Conservation (phyloP, 441 rosid species). For the Croton setiger region DNA sequence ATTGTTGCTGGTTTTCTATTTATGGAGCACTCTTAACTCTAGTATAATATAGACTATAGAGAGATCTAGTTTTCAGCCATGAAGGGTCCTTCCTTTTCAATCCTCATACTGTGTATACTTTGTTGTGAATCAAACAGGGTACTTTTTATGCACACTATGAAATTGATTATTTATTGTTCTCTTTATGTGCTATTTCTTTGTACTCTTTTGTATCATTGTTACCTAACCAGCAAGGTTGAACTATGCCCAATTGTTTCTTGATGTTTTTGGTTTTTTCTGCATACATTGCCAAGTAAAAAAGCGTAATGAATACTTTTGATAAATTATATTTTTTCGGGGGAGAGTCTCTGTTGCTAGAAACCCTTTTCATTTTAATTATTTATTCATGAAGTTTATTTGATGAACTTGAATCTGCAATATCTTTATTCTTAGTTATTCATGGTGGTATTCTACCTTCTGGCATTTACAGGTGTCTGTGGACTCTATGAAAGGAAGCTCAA, state of each 20-base stretch:
- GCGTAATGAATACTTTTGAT: no score
- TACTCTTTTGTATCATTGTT: no score
- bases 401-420: neutral
- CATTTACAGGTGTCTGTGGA: slow-evolving; percentile 68
- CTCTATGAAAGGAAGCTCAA: slow-evolving; percentile 87
- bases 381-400: no score
- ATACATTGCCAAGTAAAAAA: no score
- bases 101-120: neutral
- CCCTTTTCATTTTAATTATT: no score
- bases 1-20: neutral
- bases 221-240: no score
- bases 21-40: neutral
- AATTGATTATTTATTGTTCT: neutral
- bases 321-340: no score
- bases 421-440: neutral
- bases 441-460: slow-evolving; percentile 9
- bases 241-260: no score
- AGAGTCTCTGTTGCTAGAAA: no score
- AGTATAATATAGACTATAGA: neutral
- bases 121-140: neutral
- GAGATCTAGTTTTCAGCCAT: neutral
- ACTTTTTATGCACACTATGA: neutral
- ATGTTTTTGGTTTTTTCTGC: no score
- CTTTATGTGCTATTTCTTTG: neutral
- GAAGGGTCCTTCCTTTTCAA: neutral